Evolutionary conservation across 2,329 filamentous ascomycete species (phyloP), one percentile per base, ranked within the genome.

Genomic region (Aspergillus bombycis): DNA sequence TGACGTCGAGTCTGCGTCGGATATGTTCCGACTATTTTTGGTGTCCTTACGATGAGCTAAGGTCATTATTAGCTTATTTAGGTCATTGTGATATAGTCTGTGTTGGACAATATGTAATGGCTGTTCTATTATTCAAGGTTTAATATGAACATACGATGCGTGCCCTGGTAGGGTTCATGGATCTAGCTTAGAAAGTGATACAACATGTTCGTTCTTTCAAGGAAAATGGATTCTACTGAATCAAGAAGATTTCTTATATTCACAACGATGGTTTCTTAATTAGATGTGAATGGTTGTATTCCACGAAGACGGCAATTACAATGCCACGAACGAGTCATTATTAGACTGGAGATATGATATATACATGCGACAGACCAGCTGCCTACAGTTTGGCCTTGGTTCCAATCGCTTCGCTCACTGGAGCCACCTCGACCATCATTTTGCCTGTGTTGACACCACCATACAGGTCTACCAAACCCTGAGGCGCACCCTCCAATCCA

Each of bases 361-460:
- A 52, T 53, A 55, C 26, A 58, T 30, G 45, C 10, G 41, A 48
- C 57, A 60, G 54, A 34, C 57, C 57, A 55, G 62, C 56, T 60
- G 57, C 64, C 58, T 70, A 81, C 48, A 84, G 82, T 69, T 82
- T 81, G 1, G 80, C 79, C 28, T 75, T 85, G 9, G n/a, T 56
- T 54, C 61, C 60, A 61, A 72, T 54, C 3, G 71, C 72, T 63
- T 77, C 72, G n/a, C 67, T 72, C 46, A 80, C 62, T 65, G 74
- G 74, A 62, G 79, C 64, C 70, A 78, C 73, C 75, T 82, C 67
- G 36, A 81, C 74, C 72, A 88, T 77, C 68, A 88, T 81, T 81
- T 89, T 83, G 79, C 91, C 91, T 11, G 85, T 92, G 74, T 94
- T 94, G 19, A 82, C 79, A 46, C 91, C 91, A 56, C 86, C 81